Evolutionary conservation across 2,329 filamentous ascomycete genomes (phyloP), one percentile per base, ranked within the genome.

Genomic region (Talaromyces islandicus): DNA sequence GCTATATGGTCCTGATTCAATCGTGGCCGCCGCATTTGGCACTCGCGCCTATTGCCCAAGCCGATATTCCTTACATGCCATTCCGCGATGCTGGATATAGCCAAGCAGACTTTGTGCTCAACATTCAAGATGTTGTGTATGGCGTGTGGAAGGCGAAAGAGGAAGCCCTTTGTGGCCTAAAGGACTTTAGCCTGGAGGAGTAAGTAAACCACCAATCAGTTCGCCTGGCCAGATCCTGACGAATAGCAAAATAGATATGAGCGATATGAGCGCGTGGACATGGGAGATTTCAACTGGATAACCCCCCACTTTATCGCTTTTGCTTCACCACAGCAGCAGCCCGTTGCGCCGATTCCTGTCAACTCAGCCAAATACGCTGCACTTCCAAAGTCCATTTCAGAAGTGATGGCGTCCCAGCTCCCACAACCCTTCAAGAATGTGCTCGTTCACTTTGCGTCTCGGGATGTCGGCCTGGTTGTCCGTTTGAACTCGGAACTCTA

Each of bases 281-380:
- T 97, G 81, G 94, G 94, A 64, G 94, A 99, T 78, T 99, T 99
- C 88, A 99, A 99, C 84, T 99, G 94, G 94, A 85, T 99, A 61
- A 96, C 92, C 6, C 92, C 93, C 9, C 82, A 92, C 70, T 99
- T 99, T 78, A 84, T 99, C 56, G 94, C 94, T 24, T 97, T 99
- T 73, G 94, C 94, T 51, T 97, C 93, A 21, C 94, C 94, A 11
- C 92, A 97, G 75, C 88, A 92, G 69, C 82, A 85, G 60, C 90
- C 92, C 5, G 85, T 89, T 12, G 83, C 86, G 59, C 87, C 88
- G 64, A 87, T 96, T 60, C 82, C 87, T 9, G 82, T 86, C 60
- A 85, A 84, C 46, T 90, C 91, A 7, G 88, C 92, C 14, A 80
- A 88, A 64, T 96, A 88, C 75, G 83, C 85, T 12, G 81, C 85